phyloP scores from a whole-genome alignment of 148 eudicot genomes.

The Cornus florida region DNA sequence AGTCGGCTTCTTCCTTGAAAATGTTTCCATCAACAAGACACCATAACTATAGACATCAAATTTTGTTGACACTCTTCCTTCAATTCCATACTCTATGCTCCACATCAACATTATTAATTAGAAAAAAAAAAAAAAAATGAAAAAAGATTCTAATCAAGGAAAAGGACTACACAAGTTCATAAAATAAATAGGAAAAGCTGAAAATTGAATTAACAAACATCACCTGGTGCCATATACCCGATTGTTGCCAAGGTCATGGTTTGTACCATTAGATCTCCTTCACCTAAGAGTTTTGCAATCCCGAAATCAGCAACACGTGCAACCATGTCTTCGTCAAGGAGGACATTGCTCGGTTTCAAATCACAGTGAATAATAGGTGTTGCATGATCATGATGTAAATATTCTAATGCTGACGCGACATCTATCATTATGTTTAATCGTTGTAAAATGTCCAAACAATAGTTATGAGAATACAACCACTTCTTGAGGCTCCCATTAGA shows the following conservation, averaged over 20 bases:
- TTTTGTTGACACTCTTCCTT: no score
- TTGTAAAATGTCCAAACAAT: slow-evolving; percentile 12
- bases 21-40: no score
- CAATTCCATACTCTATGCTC: no score
- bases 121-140: no score
- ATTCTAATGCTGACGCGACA: slow-evolving; percentile 24
- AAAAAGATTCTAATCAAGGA: no score
- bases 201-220: no score
- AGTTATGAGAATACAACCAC: slow-evolving; percentile 25
- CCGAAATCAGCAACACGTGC: slow-evolving; percentile 30
- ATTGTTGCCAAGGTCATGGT: slow-evolving; percentile 18
- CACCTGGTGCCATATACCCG: no score
- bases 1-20: no score
- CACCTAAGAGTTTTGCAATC: slow-evolving; percentile 20
- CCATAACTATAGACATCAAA: no score
- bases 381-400: slow-evolving; percentile 19
- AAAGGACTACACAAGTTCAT: no score
- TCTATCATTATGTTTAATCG: slow-evolving; percentile 19
- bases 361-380: slow-evolving; percentile 30
- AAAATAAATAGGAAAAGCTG: no score
- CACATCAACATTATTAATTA: no score
- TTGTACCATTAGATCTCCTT: slow-evolving; percentile 13
- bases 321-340: slow-evolving; percentile 26
- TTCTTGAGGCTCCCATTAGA: slow-evolving; percentile 31
- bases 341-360: slow-evolving; percentile 29